Evolutionary conservation across 192 early-diverging fungal species (phyloP), one percentile per base, ranked within the genome.

Genomic region (Globomyces pollinis-pini): DNA sequence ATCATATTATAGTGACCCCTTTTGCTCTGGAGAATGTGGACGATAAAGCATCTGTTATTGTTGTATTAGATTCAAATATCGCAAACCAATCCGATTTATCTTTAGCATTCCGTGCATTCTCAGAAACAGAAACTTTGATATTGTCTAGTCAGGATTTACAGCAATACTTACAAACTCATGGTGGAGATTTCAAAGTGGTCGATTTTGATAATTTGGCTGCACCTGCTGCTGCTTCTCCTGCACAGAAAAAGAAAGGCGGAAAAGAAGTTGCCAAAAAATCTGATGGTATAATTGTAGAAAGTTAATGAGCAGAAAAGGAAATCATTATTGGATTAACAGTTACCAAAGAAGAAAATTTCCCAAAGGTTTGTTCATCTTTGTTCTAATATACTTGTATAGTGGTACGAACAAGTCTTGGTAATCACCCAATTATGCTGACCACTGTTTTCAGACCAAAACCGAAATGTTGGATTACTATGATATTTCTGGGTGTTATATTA

Each of bases 401-500:
- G 42, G 63, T 38, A 64, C 28, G 28, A 49, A 12, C 32, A 16
- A 26, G 47, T 38, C 6, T 31, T 69, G 31, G n/a, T n/a, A n/a
- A n/a, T n/a, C n/a, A 33, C 12, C 34, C 15, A 61, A 57, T 6
- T n/a, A 52, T 13, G 8, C 3, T 18, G 9, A 24, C 59, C n/a
- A n/a, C n/a, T n/a, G n/a, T n/a, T n/a, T n/a, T n/a, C n/a, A n/a
- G n/a, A 85, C 84, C 32, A 82, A 85, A 57, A 88, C 89, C 26
- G 96, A 99, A 69, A 94, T 99, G 96, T 75, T 97, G 71, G 91
- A 94, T 65, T 95, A 97, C 79, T 99, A 99, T 79, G 90, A 96
- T 69, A 86, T 99, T 35, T 88, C 86, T 65, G 96, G 96, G 42
- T 99, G 96, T 76, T 99, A 98, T 64, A 98, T 99, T 59, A 78